Evolutionary conservation across 768 basidiomycete species (phyloP).

Genomic region (Hygrophorus pudorinus): DNA sequence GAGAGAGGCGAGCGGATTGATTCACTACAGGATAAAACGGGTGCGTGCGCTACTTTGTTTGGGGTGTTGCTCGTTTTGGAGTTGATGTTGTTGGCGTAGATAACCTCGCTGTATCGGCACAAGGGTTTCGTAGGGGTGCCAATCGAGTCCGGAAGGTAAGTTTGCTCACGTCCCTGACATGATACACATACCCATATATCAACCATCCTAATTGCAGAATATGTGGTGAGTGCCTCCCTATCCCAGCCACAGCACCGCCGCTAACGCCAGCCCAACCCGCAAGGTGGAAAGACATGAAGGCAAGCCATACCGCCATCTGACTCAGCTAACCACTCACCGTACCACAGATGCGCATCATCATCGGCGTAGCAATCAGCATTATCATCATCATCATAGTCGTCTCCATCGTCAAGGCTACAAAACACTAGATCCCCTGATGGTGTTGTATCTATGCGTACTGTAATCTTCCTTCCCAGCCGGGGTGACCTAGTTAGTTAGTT

Average conservation of each 20-base stretch:
- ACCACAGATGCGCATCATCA: conserved; percentile 89
- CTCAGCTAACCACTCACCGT: neutral
- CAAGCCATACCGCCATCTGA: conserved; percentile 20
- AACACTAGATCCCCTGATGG: conserved; percentile 30
- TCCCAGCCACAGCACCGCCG: too few relatives aligned
- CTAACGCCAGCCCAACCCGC: too few relatives aligned
- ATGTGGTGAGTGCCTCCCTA: conserved; percentile 67
- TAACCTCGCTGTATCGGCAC: conserved; percentile 95
- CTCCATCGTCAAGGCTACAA: conserved; percentile 81
- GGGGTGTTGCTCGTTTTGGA: conserved; percentile 1
- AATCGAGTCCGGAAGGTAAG: conserved; percentile 94
- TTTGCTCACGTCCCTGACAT: conserved; percentile 13
- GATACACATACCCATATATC: conserved; percentile 1
- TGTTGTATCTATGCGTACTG: neutral
- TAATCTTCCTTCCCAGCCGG: neutral
- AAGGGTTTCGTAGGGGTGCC: conserved; percentile 95
- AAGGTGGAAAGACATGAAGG: conserved; percentile 99
- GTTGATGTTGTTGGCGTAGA: conserved; percentile 35
- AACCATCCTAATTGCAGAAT: conserved; percentile 38
- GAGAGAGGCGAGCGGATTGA: conserved; percentile 93
- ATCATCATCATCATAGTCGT: conserved; percentile 96
- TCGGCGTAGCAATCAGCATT: conserved; percentile 79
- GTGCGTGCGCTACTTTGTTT: conserved; percentile 34
- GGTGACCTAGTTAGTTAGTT: too few relatives aligned
- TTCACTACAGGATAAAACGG: conserved; percentile 95